Percentiles rank a stretch among this genome's conserved stretches.
Conservation (phyloP, 2,329 filamentous ascomycete genomes). For the Hypoxylon sp. region DNA sequence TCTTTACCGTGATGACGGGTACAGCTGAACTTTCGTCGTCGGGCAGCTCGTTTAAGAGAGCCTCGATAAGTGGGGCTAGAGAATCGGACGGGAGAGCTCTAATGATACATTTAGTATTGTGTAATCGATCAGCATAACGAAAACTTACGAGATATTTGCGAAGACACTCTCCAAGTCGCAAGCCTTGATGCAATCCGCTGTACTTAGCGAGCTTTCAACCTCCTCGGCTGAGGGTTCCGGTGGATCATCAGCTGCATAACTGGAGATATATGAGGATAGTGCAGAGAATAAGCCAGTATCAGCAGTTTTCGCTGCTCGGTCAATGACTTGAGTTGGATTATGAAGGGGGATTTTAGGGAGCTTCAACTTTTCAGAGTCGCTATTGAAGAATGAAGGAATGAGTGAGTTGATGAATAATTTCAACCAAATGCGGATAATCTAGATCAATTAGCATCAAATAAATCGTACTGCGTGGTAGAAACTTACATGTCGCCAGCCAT, state of each 20-base stretch:
- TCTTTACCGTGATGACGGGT: slow-evolving; percentile 86
- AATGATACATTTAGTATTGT: slow-evolving; percentile 35
- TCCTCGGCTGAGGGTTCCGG: slow-evolving; percentile 98
- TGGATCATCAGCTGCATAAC: slow-evolving; percentile 97
- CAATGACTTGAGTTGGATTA: slow-evolving; percentile 91
- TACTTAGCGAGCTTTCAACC: slow-evolving; percentile 93
- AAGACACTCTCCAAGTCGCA: slow-evolving; percentile 89
- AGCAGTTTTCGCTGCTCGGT: slow-evolving; percentile 81
- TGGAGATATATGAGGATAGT: slow-evolving; percentile 97
- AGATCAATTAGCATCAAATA: slow-evolving; percentile 57
- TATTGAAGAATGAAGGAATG: slow-evolving; percentile 82
- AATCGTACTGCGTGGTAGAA: slow-evolving; percentile 10
- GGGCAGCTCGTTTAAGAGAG: slow-evolving; percentile 86
- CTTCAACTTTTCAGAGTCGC: slow-evolving; percentile 74
- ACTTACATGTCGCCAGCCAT: slow-evolving; percentile 84
- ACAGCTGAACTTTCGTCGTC: slow-evolving; percentile 82
- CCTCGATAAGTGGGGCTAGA: slow-evolving; percentile 75
- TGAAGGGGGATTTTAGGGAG: slow-evolving; percentile 90
- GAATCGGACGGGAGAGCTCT: slow-evolving; percentile 74
- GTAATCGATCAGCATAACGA: not conserved
- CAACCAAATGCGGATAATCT: slow-evolving; percentile 92
- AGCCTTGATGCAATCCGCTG: slow-evolving; percentile 92
- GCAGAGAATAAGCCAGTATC: slow-evolving; percentile 93
- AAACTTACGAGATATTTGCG: slow-evolving; percentile 80
- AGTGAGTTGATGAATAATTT: slow-evolving; percentile 97